Base-by-base conservation (phyloP, 352 stramenopile species). In the Phytopythium chamaehyphon region DNA sequence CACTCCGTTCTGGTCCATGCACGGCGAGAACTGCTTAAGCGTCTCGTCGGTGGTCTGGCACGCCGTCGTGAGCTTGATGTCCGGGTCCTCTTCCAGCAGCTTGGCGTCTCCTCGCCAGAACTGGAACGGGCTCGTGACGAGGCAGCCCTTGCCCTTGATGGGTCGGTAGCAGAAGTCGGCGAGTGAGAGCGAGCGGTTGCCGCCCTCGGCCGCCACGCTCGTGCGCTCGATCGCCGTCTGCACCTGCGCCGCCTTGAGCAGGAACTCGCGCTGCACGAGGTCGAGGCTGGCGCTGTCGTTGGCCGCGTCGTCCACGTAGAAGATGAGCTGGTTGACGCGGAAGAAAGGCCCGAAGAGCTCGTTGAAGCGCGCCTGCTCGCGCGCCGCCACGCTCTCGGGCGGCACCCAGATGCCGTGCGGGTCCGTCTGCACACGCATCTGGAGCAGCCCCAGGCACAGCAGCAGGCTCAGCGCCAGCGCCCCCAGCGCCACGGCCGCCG, bases 1-100 rank as follows among this genome's bases (percentile, higher is more conserved):
- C 8, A 94, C 68, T n/a, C 88, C 88, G 49, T 92, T 96, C 61
- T 90, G 65, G 54, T 96, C 87, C 79, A 96, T 91, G 31, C 87
- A 96, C 7, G 85, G 84, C 8, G 82, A 66, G 37, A 55, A 60
- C 12, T 83, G 42, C 42, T 85, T 71, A 3, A 90, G 64, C 6
- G 42, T 47, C 4, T 61, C 58, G 35, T 90, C 76, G 12, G 63
- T 86, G 0, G 85, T 96, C 57, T 96, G 87, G 38, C 87, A 96
- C 7, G 84, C 82, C 1, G 83, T 83, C 26, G 87, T 96, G 59
- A 95, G 83, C 55, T 93, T 94, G 24, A 93, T 83, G 39, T 91
- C 76, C 6, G 80, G 72, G 52, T 96, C 87, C 2, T 68, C 47
- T 18, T 65, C 43, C 44, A 95, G 55, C 28, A 91, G 51, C 21